These are phyloP conservation scores for Cetradonia linearis DNA, from an alignment of 495 filamentous ascomycete genomes.

Conservation along the genomic window DNA sequence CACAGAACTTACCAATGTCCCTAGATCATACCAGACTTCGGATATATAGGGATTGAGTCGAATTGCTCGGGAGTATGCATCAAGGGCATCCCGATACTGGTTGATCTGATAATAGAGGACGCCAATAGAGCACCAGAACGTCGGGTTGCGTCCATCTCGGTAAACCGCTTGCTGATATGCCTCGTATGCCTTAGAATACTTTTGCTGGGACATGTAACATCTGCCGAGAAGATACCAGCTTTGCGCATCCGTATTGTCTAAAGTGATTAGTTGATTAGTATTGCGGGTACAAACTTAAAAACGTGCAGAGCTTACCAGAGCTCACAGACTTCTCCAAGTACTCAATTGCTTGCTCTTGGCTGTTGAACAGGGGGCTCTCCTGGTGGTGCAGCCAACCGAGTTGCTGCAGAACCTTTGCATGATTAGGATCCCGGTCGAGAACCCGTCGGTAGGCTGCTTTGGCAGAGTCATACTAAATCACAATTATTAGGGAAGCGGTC, in stretches of 20 bases:
- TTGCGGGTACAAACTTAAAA: neutral
- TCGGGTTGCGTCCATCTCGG: conserved; percentile 94
- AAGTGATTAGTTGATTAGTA: conserved; percentile 20
- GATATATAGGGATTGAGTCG: conserved; percentile 97
- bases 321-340: conserved; percentile 95
- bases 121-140: conserved; percentile 99
- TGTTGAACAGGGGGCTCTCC: conserved; percentile 76
- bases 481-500: conserved; percentile 24
- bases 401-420: conserved; percentile 97
- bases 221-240: conserved; percentile 97
- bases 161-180: conserved; percentile 99
- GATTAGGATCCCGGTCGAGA: conserved; percentile 87
- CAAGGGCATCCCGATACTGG: conserved; percentile 95
- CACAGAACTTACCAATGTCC: conserved; percentile 71
- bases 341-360: conserved; percentile 92
- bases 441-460: conserved; percentile 88
- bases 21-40: conserved; percentile 98
- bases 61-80: conserved; percentile 97
- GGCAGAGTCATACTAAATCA: conserved; percentile 71
- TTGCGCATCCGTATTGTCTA: conserved; percentile 89
- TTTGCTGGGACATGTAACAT: conserved; percentile 99
- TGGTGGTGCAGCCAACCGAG: conserved; percentile 97
- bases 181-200: conserved; percentile 98
- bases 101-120: conserved; percentile 99
- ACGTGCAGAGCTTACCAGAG: conserved; percentile 55